Base-by-base conservation (phyloP, 768 basidiomycete species). In the Boletus speciosus region DNA sequence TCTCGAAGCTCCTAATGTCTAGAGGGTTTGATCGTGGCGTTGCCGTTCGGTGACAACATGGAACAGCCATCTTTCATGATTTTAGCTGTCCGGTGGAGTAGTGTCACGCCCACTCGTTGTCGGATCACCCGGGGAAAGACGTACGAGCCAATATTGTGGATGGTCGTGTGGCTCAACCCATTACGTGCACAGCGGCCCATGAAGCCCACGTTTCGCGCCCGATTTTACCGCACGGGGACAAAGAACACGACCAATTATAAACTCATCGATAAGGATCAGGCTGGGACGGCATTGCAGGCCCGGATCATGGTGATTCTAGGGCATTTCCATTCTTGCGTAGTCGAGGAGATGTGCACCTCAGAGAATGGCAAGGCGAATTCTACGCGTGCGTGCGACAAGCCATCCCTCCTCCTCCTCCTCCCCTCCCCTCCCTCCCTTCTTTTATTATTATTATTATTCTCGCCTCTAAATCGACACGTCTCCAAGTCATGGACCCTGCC, bases 11-110 rank as follows among this genome's bases (percentile, higher is more conserved):
- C 47, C 52, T 19, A 7, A 41, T 39, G 42, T 42, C 39, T 34
- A n/a, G 36, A 23, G 38, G 34, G 25, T n/a, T 32, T 57, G 56
- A 65, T 58, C 10, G 56, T 65, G 61, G 55, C 53, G 56, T 39
- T 19, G 32, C 47, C 15, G 19, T 47, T 49, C 43, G 47, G 52
- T 41, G 35, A 54, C 57, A 51, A 25, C 47, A 56, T 35, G 40
- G 40, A 27, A 51, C 36, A 42, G 48, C 35, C 51, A 44, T 50
- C 14, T 12, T 45, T 51, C 49, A 41, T 29, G 54, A 41, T 52
- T 49, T 44, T 37, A 27, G 14, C 37, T 43, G 14, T 42, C 42
- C 34, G 12, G n/a, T 41, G 38, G 3, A 36, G 38, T 32, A 4
- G 34, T 31, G 15, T 27, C 45, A 49, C 21, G n/a, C 36, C 34